Conservation (phyloP, 1,284 basidiomycete species). For the Thecaphora thlaspeos region DNA sequence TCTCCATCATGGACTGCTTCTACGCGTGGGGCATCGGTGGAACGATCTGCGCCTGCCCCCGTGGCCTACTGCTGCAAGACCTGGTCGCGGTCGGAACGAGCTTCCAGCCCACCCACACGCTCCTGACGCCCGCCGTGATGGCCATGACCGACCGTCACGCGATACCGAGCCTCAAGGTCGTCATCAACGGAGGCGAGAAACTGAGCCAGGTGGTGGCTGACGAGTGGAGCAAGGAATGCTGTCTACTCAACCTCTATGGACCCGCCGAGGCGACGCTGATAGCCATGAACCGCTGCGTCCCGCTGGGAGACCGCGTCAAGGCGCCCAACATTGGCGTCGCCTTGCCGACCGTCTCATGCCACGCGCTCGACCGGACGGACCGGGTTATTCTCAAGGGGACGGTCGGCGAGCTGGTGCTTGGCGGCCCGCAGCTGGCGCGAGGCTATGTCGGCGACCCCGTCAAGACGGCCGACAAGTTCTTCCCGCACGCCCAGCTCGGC, state of each 20-base stretch:
- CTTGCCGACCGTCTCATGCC: conserved; percentile 55
- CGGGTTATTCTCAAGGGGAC: conserved; percentile 55
- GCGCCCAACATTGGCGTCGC: conserved; percentile 58
- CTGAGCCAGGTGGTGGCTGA: conserved; percentile 58
- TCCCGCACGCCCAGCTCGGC: conserved; percentile 46
- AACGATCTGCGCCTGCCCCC: conserved; percentile 51
- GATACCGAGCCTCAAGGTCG: conserved; percentile 51
- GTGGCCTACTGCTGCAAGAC: conserved; percentile 42
- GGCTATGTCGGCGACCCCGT: conserved; percentile 52
- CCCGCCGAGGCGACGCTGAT: conserved; percentile 57
- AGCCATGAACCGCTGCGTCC: conserved; percentile 51
- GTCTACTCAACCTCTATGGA: conserved; percentile 55
- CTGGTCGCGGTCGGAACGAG: conserved; percentile 46
- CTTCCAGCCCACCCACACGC: conserved; percentile 50
- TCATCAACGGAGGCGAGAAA: conserved; percentile 59
- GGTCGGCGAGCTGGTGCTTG: conserved; percentile 57
- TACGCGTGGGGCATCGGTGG: conserved; percentile 55
- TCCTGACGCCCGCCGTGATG: conserved; percentile 58
- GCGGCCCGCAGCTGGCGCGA: conserved; percentile 50
- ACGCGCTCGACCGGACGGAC: conserved; percentile 47
- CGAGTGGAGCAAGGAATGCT: conserved; percentile 56
- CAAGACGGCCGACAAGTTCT: conserved; percentile 55
- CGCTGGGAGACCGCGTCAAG: conserved; percentile 52
- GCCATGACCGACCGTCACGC: conserved; percentile 54
- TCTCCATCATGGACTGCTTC: conserved; percentile 57